Percentiles rank a stretch among this genome's conserved stretches.
Evolutionary conservation across 768 basidiomycete species (phyloP).

Genomic region (Gelatoporia subvermispora): DNA sequence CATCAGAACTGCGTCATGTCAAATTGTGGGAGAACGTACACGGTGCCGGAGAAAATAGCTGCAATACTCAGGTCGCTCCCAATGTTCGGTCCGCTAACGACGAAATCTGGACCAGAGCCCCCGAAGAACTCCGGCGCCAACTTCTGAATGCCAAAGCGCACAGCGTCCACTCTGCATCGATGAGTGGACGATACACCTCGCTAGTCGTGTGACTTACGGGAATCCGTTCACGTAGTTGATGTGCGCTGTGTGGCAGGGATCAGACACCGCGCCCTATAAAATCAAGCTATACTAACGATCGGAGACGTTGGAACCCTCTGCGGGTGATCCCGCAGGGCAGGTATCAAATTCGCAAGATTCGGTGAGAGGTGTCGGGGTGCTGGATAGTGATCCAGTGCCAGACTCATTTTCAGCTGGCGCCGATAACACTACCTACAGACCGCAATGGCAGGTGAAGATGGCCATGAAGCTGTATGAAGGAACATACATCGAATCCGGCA

Average conservation of each 20-base stretch:
- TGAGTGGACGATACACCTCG: neutral
- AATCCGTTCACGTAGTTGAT: slow-evolving; percentile 33
- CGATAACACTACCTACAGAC: slow-evolving; percentile 25
- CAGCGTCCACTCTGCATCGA: slow-evolving; percentile 30
- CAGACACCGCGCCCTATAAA: neutral
- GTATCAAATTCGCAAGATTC: slow-evolving; percentile 29
- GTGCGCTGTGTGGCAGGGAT: slow-evolving; percentile 14
- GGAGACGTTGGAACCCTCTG: slow-evolving; percentile 23
- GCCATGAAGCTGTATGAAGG: no score
- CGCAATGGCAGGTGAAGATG: no score
- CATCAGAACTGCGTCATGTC: no score
- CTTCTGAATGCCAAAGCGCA: slow-evolving; percentile 33
- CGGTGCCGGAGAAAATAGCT: slow-evolving; percentile 21
- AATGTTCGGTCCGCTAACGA: slow-evolving; percentile 34
- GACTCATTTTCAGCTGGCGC: slow-evolving; percentile 29
- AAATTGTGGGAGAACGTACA: no score
- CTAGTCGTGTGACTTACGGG: slow-evolving; percentile 19
- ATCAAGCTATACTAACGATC: slow-evolving; percentile 27
- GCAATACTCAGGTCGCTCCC: slow-evolving; percentile 18
- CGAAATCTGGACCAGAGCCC: slow-evolving; percentile 30
- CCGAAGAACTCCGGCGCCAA: slow-evolving; percentile 31
- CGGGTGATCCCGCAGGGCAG: slow-evolving; percentile 28
- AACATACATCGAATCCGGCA: slow-evolving; percentile 23
- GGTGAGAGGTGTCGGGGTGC: slow-evolving; percentile 21
- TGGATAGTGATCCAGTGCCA: slow-evolving; percentile 24